A percentile compares a stretch with the other conserved stretches of the same genome.
These are phyloP conservation scores for Cenococcum geophilum DNA, from an alignment of 495 filamentous ascomycete genomes.

Conservation along the genomic window DNA sequence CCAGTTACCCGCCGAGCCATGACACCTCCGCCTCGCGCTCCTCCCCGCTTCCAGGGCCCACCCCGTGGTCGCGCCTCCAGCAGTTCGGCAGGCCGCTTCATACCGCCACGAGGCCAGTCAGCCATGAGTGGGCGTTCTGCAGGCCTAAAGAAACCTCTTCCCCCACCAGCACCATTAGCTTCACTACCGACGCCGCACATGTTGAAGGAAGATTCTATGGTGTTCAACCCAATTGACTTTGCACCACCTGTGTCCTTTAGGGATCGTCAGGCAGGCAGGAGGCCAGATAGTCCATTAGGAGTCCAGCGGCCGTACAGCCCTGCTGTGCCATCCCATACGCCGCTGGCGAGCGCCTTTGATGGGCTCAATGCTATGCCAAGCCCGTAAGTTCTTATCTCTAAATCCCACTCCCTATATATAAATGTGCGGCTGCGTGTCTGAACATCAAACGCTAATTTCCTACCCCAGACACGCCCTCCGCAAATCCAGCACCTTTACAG, in stretches of 20 bases:
- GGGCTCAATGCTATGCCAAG: constrained; percentile 80
- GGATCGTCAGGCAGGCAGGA: constrained; percentile 61
- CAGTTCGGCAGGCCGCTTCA: constrained; percentile 34
- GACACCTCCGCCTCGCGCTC: constrained; percentile 84
- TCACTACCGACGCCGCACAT: constrained; percentile 80
- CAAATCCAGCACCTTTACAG: constrained; percentile 85
- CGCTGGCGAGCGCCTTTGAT: constrained; percentile 76
- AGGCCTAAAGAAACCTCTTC: constrained; percentile 54
- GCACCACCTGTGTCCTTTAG: constrained; percentile 68
- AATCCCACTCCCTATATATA: too few relatives aligned
- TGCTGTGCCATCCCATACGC: constrained; percentile 61
- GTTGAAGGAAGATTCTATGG: constrained; percentile 75
- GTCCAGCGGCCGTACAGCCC: constrained; percentile 68
- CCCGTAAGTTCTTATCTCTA: constrained; percentile 76
- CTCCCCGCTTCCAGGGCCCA: constrained; percentile 63
- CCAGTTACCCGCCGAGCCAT: constrained; percentile 85
- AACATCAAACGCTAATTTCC: constrained; percentile 19
- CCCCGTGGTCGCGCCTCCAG: constrained; percentile 38
- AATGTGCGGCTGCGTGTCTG: too few relatives aligned
- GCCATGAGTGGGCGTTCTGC: constrained; percentile 41
- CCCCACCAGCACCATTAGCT: constrained; percentile 66
- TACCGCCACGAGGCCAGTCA: constrained; percentile 36
- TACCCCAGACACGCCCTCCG: constrained; percentile 65
- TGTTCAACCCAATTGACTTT: constrained; percentile 71
- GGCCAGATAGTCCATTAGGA: constrained; percentile 72